Evolutionary conservation across 108 stramenopile species (phyloP), one percentile per base, ranked within the genome.

Genomic region (Cyclotella atomus): DNA sequence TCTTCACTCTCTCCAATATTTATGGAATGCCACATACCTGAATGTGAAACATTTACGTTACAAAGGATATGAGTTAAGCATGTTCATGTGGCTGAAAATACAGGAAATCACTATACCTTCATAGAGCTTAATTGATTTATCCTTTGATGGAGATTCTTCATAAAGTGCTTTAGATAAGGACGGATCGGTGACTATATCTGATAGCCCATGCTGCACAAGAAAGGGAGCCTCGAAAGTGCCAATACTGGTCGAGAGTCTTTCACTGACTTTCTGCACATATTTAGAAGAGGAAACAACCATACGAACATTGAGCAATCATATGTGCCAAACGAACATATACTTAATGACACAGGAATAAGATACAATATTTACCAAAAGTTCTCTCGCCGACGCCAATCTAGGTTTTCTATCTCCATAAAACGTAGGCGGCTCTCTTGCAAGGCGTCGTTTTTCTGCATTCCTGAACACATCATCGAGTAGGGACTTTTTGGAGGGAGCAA

Each of bases 101-200:
- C 38, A 41, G 12, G 12, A 41, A 4, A 9, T 38, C 9, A 74
- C 85, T 75, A 76, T 83, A 24, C 88, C 85, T 60, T 84, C 82
- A 43, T 88, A 88, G 1, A 89, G 41, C 44, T 65, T 65, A 30
- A 86, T 86, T 29, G 76, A 68, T 36, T 86, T 89, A 64, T 86
- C 88, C 12, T 73, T 63, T 15, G 79, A 85, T 44, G 50, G 41
- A 47, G 77, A 46, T 75, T 85, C 86, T 14, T 84, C 83, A 50
- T 84, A 87, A 12, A 89, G 30, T 21, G 77, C 73, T 64, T 83
- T 69, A 4, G 81, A 83, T 0, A 89, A 68, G 23, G 44, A 34
- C 2, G 84, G 85, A 70, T 85, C 85, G 9, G 88, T 89, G 15
- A 89, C 88, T 25, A 74, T 47, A 49, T 89, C 88, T 23, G 59